Base-by-base conservation (phyloP, 495 filamentous ascomycete genomes). In the Trichodelitschia bisporula region DNA sequence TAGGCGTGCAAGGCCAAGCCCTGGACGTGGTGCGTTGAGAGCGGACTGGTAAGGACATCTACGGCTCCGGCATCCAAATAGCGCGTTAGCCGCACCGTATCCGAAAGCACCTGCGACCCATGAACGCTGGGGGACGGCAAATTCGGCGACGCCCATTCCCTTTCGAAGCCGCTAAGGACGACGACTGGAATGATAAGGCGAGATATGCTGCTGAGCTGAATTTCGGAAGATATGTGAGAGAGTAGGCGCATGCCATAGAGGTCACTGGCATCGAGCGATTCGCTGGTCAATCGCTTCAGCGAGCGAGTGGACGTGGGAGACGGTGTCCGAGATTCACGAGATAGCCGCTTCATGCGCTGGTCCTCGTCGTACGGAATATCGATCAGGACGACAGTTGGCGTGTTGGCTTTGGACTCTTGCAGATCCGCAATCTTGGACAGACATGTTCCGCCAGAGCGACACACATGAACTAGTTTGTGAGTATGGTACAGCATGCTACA, bases 41-140 rank as follows among this genome's bases (percentile, higher is more conserved):
- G 47, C 4, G 84, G 83, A 37, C 70, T 75, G 1, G 65, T 61
- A 34, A 92, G 52, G 35, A 92, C 76, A 55, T 92, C 84, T 13
- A 74, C 55, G 8, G 84, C 84, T 28, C 84, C 84, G 15, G 66
- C 66, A 44, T 92, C 79, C 9, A 95, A 50, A 49, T 74, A 86
- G 38, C 58, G 63, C 32, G 72, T 59, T 26, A 64, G 52, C 13
- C 60, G 53, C 20, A 55, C 48, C 13, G 58, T 50, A 25, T 60
- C 53, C 11, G 54, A 38, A 3, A 49, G 43, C 15, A 51, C 26
- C 23, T 46, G 43, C 17, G 43, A 38, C 8, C 40, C 41, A 19
- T 41, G 43, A 2, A 41, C 19, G 27, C 35, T 37, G 13, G 45
- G 40, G 1, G 44, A 44, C 3, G 37, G 36, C 9, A 44, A 28